phyloP scores from a whole-genome alignment of 1,284 basidiomycete genomes.

The Xerocomus nothofagi region DNA sequence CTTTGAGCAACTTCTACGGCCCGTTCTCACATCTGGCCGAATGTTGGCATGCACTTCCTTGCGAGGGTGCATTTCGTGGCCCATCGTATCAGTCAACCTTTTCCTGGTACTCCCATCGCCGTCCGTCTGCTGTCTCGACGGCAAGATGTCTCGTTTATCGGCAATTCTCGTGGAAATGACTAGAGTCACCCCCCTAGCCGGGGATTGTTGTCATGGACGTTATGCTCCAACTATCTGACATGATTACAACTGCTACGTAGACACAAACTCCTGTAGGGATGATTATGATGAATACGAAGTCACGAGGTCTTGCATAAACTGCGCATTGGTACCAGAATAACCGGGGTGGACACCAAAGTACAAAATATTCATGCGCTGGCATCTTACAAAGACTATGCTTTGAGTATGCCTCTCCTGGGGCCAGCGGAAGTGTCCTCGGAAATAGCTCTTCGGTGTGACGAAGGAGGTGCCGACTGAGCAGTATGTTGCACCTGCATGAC shows the following conservation, averaged over 20 bases:
- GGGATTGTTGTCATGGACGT: conserved; percentile 23
- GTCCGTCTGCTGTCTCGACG: conserved; percentile 1
- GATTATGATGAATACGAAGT: conserved; percentile 24
- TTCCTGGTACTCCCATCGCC: conserved; percentile 9
- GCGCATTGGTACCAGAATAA: not conserved
- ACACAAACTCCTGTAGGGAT: conserved; percentile 19
- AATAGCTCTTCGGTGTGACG: conserved; percentile 32
- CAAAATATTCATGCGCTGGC: not conserved
- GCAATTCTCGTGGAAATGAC: conserved; percentile 3
- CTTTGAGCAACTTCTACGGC: conserved; percentile 13
- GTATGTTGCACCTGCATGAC: conserved; percentile 21
- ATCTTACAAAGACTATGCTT: conserved; percentile 8
- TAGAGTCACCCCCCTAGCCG: not conserved
- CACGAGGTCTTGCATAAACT: conserved; percentile 3
- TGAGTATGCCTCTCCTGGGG: conserved; percentile 19
- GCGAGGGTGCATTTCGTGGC: conserved; percentile 9
- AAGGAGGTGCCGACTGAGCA: conserved; percentile 34
- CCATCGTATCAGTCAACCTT: conserved; percentile 9
- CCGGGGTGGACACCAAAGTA: not conserved
- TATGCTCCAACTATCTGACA: conserved; percentile 22
- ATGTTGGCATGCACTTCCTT: conserved; percentile 10
- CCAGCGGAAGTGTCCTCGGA: conserved; percentile 28
- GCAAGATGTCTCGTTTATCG: conserved; percentile 6
- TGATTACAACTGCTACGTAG: conserved; percentile 15
- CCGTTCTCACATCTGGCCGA: conserved; percentile 10